Evolutionary conservation across 148 eudicot species (phyloP), one percentile per base, ranked within the genome.

Genomic region (Talinum fruticosum): DNA sequence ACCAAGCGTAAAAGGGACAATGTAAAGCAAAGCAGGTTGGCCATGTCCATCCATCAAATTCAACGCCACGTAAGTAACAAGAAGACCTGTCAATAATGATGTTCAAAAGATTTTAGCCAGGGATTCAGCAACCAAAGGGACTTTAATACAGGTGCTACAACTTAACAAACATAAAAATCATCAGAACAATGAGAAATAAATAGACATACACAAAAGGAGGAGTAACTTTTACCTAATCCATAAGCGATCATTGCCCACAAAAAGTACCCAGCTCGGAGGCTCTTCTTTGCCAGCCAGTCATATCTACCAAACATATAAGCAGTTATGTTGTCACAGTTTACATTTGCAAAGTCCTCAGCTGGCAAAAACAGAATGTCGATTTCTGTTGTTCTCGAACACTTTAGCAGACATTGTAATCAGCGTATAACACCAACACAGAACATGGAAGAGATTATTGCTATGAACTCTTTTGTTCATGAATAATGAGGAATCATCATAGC

Each of bases 31-130:
- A 34, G 98, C 98, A 24, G 98, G 98, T 81, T 91, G 96, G 79
- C 98, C 98, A 83, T 91, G 98, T 64, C 96, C 96, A 66, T 87
- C 91, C 98, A 90, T 93, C 88, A 93, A 77, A 82, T 87, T 93
- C 68, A 91, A 76, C 15, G 98, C 98, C 44, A 93, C 90, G 18
- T 90, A 93, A 7, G 98, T 93, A 51, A 88, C 72, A 18, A 93
- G 88, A 77, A 93, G 97, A 86, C 96, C 97, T 93, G 85, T 68
- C 36, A 79, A 65, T 37, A 80, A 65, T 47, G 24, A 79, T 14
- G 53, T 62, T 61, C 73, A 66, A 28, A 78, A 81, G 32, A 28
- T 47, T 33, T 29, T 1, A 14, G 5, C 65, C 4, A 21, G 51
- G 51, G 71, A 59, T 38, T 33, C 47, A 36, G 21, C 76, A 74